These are phyloP conservation scores for Hawksworthiomyces lignivorus DNA, from an alignment of 2,329 filamentous ascomycete species.

Conservation along the genomic window DNA sequence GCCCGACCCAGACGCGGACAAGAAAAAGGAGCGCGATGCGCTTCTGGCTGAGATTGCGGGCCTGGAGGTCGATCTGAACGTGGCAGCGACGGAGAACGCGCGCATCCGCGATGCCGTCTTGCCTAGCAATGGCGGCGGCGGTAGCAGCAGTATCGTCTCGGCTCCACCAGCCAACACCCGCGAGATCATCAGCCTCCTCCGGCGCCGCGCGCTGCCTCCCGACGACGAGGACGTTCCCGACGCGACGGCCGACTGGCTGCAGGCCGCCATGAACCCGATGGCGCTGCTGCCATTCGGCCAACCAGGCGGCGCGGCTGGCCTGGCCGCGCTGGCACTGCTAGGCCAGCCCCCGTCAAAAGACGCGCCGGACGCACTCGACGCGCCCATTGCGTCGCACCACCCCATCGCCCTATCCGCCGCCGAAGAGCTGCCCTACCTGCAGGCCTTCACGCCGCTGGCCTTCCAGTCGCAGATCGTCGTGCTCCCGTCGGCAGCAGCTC, in stretches of 20 bases:
- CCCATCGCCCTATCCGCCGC: constrained; percentile 54
- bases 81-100: constrained; percentile 51
- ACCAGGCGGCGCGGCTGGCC: constrained; percentile 16
- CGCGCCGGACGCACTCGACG: too few species aligned
- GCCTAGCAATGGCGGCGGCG: not conserved
- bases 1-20: constrained; percentile 36
- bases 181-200: constrained; percentile 34
- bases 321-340: too few species aligned
- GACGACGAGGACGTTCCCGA: constrained; percentile 19
- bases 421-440: constrained; percentile 61
- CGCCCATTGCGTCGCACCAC: constrained; percentile 54
- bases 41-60: constrained; percentile 48
- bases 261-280: constrained; percentile 43
- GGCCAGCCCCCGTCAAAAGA: too few species aligned
- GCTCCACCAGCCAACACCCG: constrained; percentile 15
- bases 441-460: constrained; percentile 61
- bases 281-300: constrained; percentile 44
- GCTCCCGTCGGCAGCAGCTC: constrained; percentile 23
- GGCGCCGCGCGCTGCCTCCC: constrained; percentile 32
- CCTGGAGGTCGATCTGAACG: constrained; percentile 50
- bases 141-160: too few species aligned
- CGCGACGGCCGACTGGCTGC: constrained; percentile 35
- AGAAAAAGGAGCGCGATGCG: constrained; percentile 43
- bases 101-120: constrained; percentile 31
- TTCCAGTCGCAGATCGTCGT: constrained; percentile 49